These are phyloP conservation scores for Telfairia occidentalis DNA, from an alignment of 331 rosid species.

Conservation along the genomic window DNA sequence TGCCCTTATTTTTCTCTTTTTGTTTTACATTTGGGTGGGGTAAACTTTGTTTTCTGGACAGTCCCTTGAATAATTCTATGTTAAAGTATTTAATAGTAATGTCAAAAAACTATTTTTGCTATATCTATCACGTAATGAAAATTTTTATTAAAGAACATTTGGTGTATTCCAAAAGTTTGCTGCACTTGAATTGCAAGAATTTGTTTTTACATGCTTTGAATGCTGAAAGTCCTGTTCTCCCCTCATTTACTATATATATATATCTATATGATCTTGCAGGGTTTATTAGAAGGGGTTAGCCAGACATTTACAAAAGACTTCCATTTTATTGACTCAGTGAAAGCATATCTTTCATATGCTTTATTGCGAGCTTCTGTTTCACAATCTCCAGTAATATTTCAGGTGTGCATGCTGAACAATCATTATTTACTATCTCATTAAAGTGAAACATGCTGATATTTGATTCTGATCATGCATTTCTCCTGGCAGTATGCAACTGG, in stretches of 20 bases:
- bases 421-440: background rate
- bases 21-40: background rate
- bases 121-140: background rate
- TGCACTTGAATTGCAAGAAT: background rate
- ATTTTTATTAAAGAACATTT: background rate
- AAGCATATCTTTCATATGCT: slow-evolving; percentile 97
- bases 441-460: background rate
- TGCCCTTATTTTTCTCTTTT: too few relatives aligned
- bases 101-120: background rate
- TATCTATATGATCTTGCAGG: slow-evolving; percentile 57
- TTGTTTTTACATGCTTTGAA: background rate
- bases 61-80: too few relatives aligned
- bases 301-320: slow-evolving; percentile 86
- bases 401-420: slow-evolving; percentile 38
- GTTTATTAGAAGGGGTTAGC: slow-evolving; percentile 94
- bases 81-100: background rate
- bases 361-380: slow-evolving; percentile 92
- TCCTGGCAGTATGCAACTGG: slow-evolving; percentile 86
- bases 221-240: background rate
- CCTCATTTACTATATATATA: slow-evolving; percentile 12
- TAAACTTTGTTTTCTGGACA: background rate
- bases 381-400: slow-evolving; percentile 86
- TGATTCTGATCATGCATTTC: slow-evolving; percentile 21
- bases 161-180: slow-evolving; percentile 1
- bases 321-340: slow-evolving; percentile 97